phyloP scores from a whole-genome alignment of 305 asterid species.

The Lippia alba region DNA sequence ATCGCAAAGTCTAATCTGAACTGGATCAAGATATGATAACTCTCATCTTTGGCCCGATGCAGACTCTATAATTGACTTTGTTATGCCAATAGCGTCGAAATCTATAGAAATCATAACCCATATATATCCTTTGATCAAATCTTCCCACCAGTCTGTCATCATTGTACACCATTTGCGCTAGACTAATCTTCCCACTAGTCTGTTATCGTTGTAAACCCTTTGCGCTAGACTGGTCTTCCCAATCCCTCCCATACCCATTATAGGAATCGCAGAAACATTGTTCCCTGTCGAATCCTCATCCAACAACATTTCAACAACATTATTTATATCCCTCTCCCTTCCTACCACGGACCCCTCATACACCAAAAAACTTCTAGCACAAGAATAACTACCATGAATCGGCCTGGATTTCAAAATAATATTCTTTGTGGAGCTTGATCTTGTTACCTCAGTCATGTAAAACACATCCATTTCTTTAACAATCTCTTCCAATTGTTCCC shows the following conservation, averaged over 20 bases:
- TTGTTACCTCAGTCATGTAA: slow-evolving; percentile 33
- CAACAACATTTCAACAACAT: slow-evolving; percentile 28
- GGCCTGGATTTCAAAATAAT: neutral
- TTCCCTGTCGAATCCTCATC: neutral
- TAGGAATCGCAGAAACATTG: slow-evolving; percentile 36
- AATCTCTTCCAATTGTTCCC: slow-evolving; percentile 35
- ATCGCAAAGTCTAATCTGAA: slow-evolving; percentile 41
- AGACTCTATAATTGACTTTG: slow-evolving; percentile 40
- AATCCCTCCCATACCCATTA: slow-evolving; percentile 50
- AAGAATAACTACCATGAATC: slow-evolving; percentile 16
- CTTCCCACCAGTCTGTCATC: neutral
- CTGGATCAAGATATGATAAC: slow-evolving; percentile 29
- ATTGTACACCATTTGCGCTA: slow-evolving; percentile 39
- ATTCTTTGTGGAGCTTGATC: neutral
- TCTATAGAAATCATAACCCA: slow-evolving; percentile 46
- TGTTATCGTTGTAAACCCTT: slow-evolving; percentile 32
- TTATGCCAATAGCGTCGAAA: slow-evolving; percentile 36
- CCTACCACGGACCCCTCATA: slow-evolving; percentile 36
- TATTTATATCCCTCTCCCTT: slow-evolving; percentile 35
- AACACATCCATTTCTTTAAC: slow-evolving; percentile 40
- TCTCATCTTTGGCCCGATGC: slow-evolving; percentile 30
- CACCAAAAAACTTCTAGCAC: slow-evolving; percentile 37
- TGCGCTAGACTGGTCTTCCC: slow-evolving; percentile 47
- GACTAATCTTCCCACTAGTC: slow-evolving; percentile 22
- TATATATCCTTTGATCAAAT: slow-evolving; percentile 37